These are phyloP conservation scores for Drechslera avenae DNA, from an alignment of 2,329 filamentous ascomycete species.

Conservation along the genomic window DNA sequence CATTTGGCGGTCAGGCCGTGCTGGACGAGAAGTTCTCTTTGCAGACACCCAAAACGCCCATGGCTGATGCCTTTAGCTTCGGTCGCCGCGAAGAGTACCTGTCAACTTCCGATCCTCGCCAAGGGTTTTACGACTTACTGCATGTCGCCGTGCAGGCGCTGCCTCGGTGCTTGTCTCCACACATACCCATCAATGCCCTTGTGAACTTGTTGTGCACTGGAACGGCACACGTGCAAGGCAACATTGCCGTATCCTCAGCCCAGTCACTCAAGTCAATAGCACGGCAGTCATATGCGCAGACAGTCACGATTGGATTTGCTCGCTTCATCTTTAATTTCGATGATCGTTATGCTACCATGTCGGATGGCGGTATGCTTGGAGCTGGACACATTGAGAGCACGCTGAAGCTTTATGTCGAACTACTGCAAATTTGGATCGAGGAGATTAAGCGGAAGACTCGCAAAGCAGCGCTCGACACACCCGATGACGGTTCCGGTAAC, in stretches of 20 bases:
- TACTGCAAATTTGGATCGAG: conserved; percentile 96
- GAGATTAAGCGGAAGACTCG: conserved; percentile 87
- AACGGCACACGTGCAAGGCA: conserved; percentile 90
- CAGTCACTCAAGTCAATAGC: conserved; percentile 95
- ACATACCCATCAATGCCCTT: conserved; percentile 89
- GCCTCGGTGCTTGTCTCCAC: conserved; percentile 87
- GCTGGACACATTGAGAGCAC: conserved; percentile 95
- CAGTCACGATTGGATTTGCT: conserved; percentile 95
- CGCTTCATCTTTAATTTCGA: conserved; percentile 99
- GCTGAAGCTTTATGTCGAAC: conserved; percentile 86
- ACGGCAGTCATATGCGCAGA: conserved; percentile 87
- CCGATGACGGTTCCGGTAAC: conserved; percentile 70
- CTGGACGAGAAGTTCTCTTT: conserved; percentile 93
- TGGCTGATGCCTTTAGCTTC: conserved; percentile 93
- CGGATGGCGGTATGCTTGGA: conserved; percentile 94
- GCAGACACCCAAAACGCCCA: conserved; percentile 88
- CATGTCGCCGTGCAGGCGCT: conserved; percentile 95
- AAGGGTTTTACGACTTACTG: conserved; percentile 92
- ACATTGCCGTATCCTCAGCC: conserved; percentile 90
- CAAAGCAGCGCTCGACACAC: conserved; percentile 67
- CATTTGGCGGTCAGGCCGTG: conserved; percentile 93
- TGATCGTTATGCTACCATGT: conserved; percentile 96
- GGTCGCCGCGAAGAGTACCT: conserved; percentile 79
- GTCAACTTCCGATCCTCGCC: conserved; percentile 78
- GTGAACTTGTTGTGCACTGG: conserved; percentile 96